Conservation (phyloP, 148 eudicot genomes). For the Chenopodium album region DNA sequence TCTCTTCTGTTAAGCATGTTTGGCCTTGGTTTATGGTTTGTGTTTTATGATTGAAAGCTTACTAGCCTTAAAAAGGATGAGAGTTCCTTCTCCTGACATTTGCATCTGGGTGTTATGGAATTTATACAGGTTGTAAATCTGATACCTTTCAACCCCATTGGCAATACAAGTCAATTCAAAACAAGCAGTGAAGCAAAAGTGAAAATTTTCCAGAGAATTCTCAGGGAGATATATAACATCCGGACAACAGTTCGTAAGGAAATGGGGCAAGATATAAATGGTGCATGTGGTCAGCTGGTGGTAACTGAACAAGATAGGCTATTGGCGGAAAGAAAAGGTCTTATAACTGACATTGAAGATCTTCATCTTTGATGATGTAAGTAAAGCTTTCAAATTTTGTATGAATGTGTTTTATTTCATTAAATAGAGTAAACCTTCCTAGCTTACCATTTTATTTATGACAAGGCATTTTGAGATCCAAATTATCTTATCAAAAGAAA, state of each 20-base stretch:
- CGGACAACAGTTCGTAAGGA: slow-evolving; percentile 87
- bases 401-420: background rate
- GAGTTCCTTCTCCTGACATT: background rate
- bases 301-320: slow-evolving; percentile 50
- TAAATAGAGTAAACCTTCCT: background rate
- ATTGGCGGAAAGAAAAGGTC: slow-evolving; percentile 27
- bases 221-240: slow-evolving; percentile 61
- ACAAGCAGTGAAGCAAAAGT: slow-evolving; percentile 71
- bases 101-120: background rate
- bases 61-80: too few relatives aligned
- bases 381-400: background rate
- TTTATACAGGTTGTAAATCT: slow-evolving; percentile 70
- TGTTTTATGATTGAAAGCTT: background rate
- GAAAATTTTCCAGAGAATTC: slow-evolving; percentile 58
- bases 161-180: slow-evolving; percentile 55
- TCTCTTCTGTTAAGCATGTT: background rate
- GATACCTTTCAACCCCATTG: slow-evolving; percentile 92
- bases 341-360: slow-evolving; percentile 84
- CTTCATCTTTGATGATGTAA: slow-evolving; percentile 40
- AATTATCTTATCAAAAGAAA: too few relatives aligned
- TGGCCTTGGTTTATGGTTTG: background rate
- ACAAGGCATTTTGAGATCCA: background rate
- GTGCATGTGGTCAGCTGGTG: slow-evolving; percentile 97
- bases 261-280: slow-evolving; percentile 99
- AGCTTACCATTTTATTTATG: background rate